phyloP scores from a whole-genome alignment of 139 green algal genomes.

The Astrephomene gubernaculifera region DNA sequence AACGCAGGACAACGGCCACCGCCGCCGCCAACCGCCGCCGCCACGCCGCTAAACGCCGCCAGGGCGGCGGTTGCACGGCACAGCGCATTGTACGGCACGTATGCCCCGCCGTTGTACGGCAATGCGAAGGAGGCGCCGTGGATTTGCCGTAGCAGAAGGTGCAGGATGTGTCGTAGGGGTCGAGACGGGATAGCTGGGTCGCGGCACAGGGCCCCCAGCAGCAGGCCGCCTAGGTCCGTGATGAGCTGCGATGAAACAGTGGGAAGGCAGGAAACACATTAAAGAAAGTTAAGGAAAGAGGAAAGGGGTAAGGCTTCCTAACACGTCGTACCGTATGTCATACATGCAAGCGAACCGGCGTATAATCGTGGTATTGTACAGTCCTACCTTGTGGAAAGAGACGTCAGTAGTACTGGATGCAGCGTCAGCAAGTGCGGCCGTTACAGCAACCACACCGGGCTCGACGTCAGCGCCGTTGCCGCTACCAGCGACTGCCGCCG shows the following conservation, averaged over 20 bases:
- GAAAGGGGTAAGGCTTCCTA: neutral
- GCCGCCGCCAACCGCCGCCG: neutral
- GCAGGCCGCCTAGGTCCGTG: neutral
- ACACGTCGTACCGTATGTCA: neutral
- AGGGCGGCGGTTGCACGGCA: neutral
- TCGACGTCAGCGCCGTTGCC: neutral
- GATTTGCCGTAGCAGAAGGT: neutral
- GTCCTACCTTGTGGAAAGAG: neutral
- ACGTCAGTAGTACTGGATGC: neutral
- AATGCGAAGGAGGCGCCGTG: neutral
- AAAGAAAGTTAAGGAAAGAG: neutral
- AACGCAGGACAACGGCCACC: slow-evolving; percentile 3
- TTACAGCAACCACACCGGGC: neutral
- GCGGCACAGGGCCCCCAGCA: neutral
- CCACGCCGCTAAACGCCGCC: neutral
- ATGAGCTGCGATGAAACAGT: slow-evolving; percentile 11
- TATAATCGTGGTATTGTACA: neutral
- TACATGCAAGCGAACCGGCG: neutral
- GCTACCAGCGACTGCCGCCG: neutral
- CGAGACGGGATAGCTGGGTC: neutral
- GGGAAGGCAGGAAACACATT: neutral
- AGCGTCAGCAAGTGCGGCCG: slow-evolving; percentile 1
- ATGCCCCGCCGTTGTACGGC: neutral
- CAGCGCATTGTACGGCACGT: neutral
- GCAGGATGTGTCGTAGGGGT: neutral